Evolutionary conservation across 306 rosid species (phyloP).

Genomic region (Corylus avellana): DNA sequence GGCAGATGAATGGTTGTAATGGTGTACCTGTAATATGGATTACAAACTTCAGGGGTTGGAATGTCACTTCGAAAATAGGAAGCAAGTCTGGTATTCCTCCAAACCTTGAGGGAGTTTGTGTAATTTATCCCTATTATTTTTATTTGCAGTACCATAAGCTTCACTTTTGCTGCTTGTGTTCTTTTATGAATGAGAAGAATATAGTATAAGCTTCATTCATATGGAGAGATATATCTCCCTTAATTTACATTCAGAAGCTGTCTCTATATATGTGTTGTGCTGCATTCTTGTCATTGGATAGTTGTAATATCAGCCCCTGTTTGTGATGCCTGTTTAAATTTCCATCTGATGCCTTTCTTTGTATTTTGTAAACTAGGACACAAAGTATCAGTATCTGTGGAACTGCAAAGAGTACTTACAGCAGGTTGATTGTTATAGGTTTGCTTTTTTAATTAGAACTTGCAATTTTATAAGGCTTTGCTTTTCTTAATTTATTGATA

Average conservation of each 20-base stretch:
- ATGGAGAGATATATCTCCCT: background rate
- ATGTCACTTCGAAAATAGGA: background rate
- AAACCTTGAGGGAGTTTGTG: background rate
- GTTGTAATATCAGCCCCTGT: conserved; percentile 15
- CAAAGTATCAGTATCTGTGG: conserved; percentile 90
- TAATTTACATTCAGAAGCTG: background rate
- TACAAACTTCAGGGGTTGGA: background rate
- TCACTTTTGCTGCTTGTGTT: background rate
- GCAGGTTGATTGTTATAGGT: conserved; percentile 50
- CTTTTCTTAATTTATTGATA: conserved; percentile 28
- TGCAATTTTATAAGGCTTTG: background rate
- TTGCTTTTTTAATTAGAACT: conserved; percentile 22
- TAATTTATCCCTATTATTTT: background rate
- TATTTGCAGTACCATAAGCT: background rate
- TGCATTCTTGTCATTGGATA: background rate
- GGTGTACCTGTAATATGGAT: background rate
- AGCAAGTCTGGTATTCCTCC: too few relatives aligned
- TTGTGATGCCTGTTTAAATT: conserved; percentile 1
- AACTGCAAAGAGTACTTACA: conserved; percentile 80
- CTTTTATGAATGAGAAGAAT: background rate
- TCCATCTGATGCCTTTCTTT: conserved; percentile 52
- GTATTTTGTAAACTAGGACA: conserved; percentile 81
- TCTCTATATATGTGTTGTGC: background rate
- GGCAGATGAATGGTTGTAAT: background rate
- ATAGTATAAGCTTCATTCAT: background rate